Evolutionary conservation across 768 basidiomycete species (phyloP).

Genomic region (Lactarius trivialis): DNA sequence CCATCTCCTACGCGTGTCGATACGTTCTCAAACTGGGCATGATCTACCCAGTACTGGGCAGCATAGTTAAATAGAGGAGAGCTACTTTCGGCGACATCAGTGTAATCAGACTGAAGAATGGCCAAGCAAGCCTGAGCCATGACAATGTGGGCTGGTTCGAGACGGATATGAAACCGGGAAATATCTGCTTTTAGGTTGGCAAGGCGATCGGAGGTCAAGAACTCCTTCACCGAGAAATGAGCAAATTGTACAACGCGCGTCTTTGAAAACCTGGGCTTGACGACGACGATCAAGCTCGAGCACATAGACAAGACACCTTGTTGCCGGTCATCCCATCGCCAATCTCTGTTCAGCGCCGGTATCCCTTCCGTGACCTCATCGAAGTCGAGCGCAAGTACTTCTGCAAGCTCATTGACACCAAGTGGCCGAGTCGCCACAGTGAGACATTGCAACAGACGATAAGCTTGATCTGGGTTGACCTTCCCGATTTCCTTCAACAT

Average conservation of each 20-base stretch:
- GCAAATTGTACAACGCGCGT: background rate
- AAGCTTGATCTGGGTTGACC: background rate
- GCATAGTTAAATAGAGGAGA: background rate
- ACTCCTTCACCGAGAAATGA: background rate
- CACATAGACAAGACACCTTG: background rate
- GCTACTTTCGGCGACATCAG: too few species aligned
- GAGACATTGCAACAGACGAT: background rate
- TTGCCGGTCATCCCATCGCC: too few species aligned
- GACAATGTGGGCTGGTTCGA: background rate
- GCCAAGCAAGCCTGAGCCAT: background rate
- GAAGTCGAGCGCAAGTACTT: background rate
- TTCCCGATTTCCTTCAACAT: background rate
- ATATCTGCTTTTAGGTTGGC: background rate
- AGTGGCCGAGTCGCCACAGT: background rate
- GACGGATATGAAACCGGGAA: background rate
- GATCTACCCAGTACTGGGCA: background rate
- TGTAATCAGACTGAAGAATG: background rate
- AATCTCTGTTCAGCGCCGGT: too few species aligned
- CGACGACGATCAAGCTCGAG: background rate
- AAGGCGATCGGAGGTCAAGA: background rate
- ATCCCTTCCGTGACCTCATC: background rate
- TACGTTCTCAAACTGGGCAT: background rate
- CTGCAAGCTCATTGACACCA: background rate
- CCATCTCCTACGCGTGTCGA: background rate
- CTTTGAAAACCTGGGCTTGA: background rate